Evolutionary conservation across 139 green algal genomes (phyloP).

Genomic region (Astrephomene gubernaculifera): DNA sequence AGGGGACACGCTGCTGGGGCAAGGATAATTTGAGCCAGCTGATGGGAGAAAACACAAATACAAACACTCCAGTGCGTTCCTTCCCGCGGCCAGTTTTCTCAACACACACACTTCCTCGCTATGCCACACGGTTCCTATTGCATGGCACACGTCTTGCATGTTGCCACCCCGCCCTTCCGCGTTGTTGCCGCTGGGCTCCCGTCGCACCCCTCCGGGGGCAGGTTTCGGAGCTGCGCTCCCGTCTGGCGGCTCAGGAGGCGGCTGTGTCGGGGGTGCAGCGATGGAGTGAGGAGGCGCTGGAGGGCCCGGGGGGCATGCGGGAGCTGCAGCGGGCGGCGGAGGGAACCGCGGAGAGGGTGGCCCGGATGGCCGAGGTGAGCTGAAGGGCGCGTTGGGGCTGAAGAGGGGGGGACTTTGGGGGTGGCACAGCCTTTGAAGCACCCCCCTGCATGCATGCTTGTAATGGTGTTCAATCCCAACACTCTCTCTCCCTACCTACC

Average conservation of each 20-base stretch:
- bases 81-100: background rate
- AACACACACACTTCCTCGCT: background rate
- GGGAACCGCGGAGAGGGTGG: background rate
- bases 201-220: background rate
- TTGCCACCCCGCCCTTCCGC: background rate
- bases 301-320: background rate
- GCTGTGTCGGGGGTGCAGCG: background rate
- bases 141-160: background rate
- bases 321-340: background rate
- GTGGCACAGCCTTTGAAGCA: background rate
- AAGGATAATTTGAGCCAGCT: background rate
- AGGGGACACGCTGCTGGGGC: background rate
- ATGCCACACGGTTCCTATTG: background rate
- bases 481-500: background rate
- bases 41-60: background rate
- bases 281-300: slow-evolving; percentile 30
- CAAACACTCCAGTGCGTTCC: too few species aligned
- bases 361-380: slow-evolving; percentile 3
- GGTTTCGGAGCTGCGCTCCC: slow-evolving; percentile 2
- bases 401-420: background rate
- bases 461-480: background rate
- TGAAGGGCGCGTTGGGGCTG: background rate
- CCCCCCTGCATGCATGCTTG: background rate
- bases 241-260: background rate
- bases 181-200: background rate